Evolutionary conservation across 2,329 filamentous ascomycete species (phyloP).

Genomic region (Fusarium nanum): DNA sequence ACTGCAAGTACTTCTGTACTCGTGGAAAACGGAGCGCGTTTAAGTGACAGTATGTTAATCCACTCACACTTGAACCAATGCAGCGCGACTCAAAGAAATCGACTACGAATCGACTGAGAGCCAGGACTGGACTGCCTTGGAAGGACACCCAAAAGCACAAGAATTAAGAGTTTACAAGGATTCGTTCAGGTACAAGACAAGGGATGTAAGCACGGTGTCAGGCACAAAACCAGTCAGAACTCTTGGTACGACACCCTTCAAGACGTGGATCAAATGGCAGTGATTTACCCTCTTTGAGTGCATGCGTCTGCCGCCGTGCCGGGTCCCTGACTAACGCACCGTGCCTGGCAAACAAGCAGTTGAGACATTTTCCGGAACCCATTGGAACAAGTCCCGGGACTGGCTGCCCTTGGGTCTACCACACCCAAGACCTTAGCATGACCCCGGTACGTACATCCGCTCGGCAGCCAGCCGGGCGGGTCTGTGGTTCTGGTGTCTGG

Average conservation of each 20-base stretch:
- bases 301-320: slow-evolving; percentile 39
- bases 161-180: background rate
- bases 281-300: slow-evolving; percentile 39
- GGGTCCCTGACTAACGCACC: slow-evolving; percentile 47
- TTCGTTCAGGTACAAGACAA: slow-evolving; percentile 35
- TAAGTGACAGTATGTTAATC: slow-evolving; percentile 11
- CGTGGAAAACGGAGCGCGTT: slow-evolving; percentile 25
- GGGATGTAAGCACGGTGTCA: slow-evolving; percentile 22
- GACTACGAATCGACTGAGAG: slow-evolving; percentile 9
- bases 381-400: slow-evolving; percentile 12
- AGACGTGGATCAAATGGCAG: slow-evolving; percentile 6
- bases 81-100: slow-evolving; percentile 9
- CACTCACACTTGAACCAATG: slow-evolving; percentile 26
- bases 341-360: slow-evolving; percentile 40
- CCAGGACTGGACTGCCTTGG: background rate
- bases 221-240: slow-evolving; percentile 37
- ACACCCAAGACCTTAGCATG: slow-evolving; percentile 22
- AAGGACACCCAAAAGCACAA: slow-evolving; percentile 3
- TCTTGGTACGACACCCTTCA: slow-evolving; percentile 25
- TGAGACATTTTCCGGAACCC: slow-evolving; percentile 45
- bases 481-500: background rate
- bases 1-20: background rate
- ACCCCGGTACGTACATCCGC: slow-evolving; percentile 17
- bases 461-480: slow-evolving; percentile 42
- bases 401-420: slow-evolving; percentile 29